Evolutionary conservation across 768 basidiomycete genomes (phyloP).

Genomic region (Pulveroboletus sp.): DNA sequence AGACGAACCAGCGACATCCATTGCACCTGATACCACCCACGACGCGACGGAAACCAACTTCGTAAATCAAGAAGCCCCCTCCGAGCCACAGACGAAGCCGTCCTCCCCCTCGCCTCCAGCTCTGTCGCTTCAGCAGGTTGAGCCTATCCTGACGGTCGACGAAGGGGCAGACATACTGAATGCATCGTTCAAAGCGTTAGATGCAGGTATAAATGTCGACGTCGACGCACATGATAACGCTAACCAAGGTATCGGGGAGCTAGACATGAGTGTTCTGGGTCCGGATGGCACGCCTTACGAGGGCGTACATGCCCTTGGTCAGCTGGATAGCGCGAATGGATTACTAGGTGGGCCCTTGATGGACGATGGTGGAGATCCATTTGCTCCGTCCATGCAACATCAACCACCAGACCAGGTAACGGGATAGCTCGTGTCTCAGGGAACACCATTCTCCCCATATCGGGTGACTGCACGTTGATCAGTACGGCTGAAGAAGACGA

Average conservation of each 20-base stretch:
- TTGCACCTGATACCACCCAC: constrained; percentile 37
- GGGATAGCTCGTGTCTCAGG: constrained; percentile 6
- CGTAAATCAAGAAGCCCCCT: constrained; percentile 35
- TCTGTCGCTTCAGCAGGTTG: constrained; percentile 46
- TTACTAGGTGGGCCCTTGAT: constrained; percentile 59
- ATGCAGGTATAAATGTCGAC: constrained; percentile 41
- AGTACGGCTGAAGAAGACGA: neutral
- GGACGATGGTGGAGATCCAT: constrained; percentile 59
- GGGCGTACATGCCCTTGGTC: constrained; percentile 47
- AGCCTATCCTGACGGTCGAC: constrained; percentile 39
- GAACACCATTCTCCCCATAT: neutral
- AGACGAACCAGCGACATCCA: constrained; percentile 48
- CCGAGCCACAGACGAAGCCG: constrained; percentile 56
- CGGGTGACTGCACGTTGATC: constrained; percentile 8
- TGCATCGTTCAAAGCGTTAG: constrained; percentile 53
- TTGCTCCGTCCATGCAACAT: constrained; percentile 33
- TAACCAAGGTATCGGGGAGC: constrained; percentile 37
- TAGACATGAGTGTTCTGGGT: constrained; percentile 63
- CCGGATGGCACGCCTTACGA: constrained; percentile 62
- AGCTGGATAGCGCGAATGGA: constrained; percentile 48
- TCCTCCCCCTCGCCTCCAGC: constrained; percentile 66
- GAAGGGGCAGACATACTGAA: constrained; percentile 44
- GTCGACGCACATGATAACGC: constrained; percentile 33
- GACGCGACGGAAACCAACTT: constrained; percentile 36
- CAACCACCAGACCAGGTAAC: constrained; percentile 12